Percentiles rank a stretch among this genome's conserved stretches.
These are phyloP conservation scores for Penicillium sp. DNA, from an alignment of 2,329 filamentous ascomycete genomes.

Conservation along the genomic window DNA sequence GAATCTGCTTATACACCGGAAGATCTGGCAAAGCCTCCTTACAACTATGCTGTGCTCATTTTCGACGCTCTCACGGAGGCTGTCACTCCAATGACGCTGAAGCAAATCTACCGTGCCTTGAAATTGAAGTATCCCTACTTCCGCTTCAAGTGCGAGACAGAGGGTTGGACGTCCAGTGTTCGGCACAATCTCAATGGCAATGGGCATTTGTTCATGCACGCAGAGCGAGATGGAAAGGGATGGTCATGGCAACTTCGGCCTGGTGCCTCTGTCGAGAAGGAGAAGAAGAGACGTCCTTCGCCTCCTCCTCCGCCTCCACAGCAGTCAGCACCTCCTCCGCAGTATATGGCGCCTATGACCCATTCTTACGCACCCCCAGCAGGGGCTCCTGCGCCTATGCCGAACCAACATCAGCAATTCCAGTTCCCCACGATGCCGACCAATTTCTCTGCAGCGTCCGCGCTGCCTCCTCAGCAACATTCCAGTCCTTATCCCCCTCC, in stretches of 20 bases:
- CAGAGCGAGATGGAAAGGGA: conserved; percentile 58
- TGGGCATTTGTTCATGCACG: conserved; percentile 55
- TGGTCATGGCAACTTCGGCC: conserved; percentile 59
- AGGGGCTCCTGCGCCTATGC: conserved; percentile 27
- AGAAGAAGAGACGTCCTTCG: conserved; percentile 49
- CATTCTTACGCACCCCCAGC: conserved; percentile 30
- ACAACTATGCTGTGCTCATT: conserved; percentile 60
- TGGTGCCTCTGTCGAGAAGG: conserved; percentile 56
- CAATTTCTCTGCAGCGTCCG: conserved; percentile 29
- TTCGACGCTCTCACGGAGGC: conserved; percentile 58
- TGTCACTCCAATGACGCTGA: conserved; percentile 55
- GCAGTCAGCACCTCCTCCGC: conserved; percentile 27
- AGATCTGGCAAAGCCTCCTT: conserved; percentile 57
- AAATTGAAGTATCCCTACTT: conserved; percentile 59
- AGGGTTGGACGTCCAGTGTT: conserved; percentile 63
- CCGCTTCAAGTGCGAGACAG: conserved; percentile 58
- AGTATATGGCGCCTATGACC: conserved; percentile 35
- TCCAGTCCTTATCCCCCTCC: conserved; percentile 22
- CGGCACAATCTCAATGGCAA: conserved; percentile 58
- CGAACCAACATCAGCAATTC: conserved; percentile 32
- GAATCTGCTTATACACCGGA: conserved; percentile 57
- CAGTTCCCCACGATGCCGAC: conserved; percentile 36
- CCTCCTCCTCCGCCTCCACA: conserved; percentile 35
- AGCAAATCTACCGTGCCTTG: conserved; percentile 61
- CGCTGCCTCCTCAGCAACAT: conserved; percentile 25